Conservation (phyloP, 257 asterid genomes). For the Avicennia marina region DNA sequence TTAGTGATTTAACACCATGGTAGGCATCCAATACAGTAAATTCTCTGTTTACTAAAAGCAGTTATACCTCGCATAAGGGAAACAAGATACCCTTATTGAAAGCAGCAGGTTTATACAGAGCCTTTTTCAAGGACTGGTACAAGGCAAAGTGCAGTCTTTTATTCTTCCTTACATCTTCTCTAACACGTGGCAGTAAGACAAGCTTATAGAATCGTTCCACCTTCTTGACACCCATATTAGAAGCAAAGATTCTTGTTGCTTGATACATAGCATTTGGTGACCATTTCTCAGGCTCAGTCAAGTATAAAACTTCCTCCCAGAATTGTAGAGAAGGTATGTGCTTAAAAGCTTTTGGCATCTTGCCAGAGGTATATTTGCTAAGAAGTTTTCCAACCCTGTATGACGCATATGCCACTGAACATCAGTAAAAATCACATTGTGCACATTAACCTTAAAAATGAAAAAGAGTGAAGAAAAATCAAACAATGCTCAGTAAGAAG, state of each 20-base stretch:
- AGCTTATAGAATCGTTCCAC: slow-evolving; percentile 80
- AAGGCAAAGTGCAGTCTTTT: slow-evolving; percentile 83
- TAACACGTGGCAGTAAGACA: slow-evolving; percentile 88
- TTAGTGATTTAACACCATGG: too few species aligned
- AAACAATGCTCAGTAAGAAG: neutral
- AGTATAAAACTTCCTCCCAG: slow-evolving; percentile 83
- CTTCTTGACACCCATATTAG: slow-evolving; percentile 81
- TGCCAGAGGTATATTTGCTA: slow-evolving; percentile 75
- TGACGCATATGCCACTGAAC: neutral
- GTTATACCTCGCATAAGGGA: slow-evolving; percentile 76
- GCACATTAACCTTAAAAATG: neutral
- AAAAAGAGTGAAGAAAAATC: neutral
- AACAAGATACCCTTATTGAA: slow-evolving; percentile 84
- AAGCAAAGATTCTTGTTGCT: slow-evolving; percentile 91
- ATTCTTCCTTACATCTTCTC: slow-evolving; percentile 82
- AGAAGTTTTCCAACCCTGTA: slow-evolving; percentile 83
- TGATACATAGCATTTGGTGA: slow-evolving; percentile 88
- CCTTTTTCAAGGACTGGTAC: slow-evolving; percentile 79
- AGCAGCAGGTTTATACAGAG: slow-evolving; percentile 88
- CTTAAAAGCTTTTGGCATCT: slow-evolving; percentile 89
- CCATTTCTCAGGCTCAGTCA: slow-evolving; percentile 94
- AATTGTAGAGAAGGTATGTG: slow-evolving; percentile 66
- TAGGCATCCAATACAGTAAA: too few species aligned
- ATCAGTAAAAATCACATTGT: neutral
- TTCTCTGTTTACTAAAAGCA: neutral